Base-by-base conservation (phyloP, 2,329 filamentous ascomycete species). In the Emericellopsis atlantica region DNA sequence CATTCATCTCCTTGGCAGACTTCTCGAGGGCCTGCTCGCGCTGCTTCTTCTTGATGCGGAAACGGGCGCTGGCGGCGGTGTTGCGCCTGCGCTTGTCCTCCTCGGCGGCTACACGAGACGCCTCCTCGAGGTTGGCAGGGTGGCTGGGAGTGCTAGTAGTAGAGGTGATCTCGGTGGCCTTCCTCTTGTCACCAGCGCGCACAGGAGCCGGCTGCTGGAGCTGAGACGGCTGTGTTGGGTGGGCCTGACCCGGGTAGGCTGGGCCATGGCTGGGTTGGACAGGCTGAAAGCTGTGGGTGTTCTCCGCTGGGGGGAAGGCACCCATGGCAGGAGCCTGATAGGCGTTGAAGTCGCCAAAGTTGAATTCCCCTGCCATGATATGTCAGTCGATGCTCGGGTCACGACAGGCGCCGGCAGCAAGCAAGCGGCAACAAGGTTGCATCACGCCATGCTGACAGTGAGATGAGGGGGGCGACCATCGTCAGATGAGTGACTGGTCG, bases 1-100 rank as follows among this genome's bases (percentile, higher is more conserved):
- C 84, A 23, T 76, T 76, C 64, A 90, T 84, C 50, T 93, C 87
- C 61, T 88, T 87, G 52, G 86, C 81, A 4, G 78, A 81, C 54
- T 78, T 79, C 61, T 90, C 85, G 40, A 93, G 76, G 8, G 84
- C 82, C 60, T 89, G 84, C 67, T 94, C 87, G 39, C 87, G 81
- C 65, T 92, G 85, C 76, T 94, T 94, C 81, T 94, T 94, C 78
- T 94, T 94, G 57, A 92, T 79, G 44, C 87, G 82, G 72, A 94
- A 94, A 39, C 87, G 82, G 15, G 87, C 87, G 49, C 81, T 88
- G 42, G 87, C 87, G 26, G 87, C 87, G 2, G 88, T 93, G 65
- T 94, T 94, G 48, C 87, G 79, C 44, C 86, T 79, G 39, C 87
- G 81, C 66, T 93, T 93, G 59, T 94, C 87, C 62, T 94, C 87